A percentile compares a stretch with the other conserved stretches of the same genome.
Evolutionary conservation across 768 basidiomycete genomes (phyloP).

Genomic region (Macrolepiota fuliginosa): DNA sequence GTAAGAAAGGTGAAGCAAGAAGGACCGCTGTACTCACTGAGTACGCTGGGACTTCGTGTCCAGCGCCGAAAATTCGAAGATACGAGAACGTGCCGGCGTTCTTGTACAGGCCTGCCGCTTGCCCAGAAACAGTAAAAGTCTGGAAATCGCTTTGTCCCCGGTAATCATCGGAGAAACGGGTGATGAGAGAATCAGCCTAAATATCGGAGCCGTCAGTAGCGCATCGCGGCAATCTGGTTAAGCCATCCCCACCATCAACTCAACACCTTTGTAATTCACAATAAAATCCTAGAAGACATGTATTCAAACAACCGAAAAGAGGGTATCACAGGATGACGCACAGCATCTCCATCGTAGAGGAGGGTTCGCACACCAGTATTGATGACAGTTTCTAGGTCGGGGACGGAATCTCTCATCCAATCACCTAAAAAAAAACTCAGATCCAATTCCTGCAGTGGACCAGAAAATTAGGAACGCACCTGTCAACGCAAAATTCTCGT

Average conservation of each 20-base stretch:
- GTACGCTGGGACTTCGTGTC: conserved; percentile 49
- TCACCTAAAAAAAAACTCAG: conserved; percentile 37
- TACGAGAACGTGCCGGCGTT: conserved; percentile 59
- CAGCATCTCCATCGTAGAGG: conserved; percentile 56
- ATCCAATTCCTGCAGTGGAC: neutral
- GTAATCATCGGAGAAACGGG: conserved; percentile 40
- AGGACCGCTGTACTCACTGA: conserved; percentile 23
- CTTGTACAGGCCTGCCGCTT: conserved; percentile 51
- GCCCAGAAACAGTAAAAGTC: conserved; percentile 49
- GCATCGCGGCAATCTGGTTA: neutral
- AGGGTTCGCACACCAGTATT: conserved; percentile 54
- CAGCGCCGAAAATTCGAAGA: conserved; percentile 48
- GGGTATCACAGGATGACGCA: conserved; percentile 21
- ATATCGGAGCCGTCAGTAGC: neutral
- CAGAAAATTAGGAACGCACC: neutral
- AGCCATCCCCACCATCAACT: conserved; percentile 44
- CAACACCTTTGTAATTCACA: conserved; percentile 52
- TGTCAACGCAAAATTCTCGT: conserved; percentile 38
- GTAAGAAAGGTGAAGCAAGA: neutral
- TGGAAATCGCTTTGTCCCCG: conserved; percentile 41
- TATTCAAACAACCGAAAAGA: neutral
- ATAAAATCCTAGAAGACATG: conserved; percentile 40
- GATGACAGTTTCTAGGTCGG: conserved; percentile 53
- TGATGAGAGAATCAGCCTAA: conserved; percentile 36
- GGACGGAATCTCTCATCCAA: conserved; percentile 54